A percentile compares a stretch with the other conserved stretches of the same genome.
These are phyloP conservation scores for Globisporangium orthogonon DNA, from an alignment of 352 stramenopile species.

Conservation along the genomic window DNA sequence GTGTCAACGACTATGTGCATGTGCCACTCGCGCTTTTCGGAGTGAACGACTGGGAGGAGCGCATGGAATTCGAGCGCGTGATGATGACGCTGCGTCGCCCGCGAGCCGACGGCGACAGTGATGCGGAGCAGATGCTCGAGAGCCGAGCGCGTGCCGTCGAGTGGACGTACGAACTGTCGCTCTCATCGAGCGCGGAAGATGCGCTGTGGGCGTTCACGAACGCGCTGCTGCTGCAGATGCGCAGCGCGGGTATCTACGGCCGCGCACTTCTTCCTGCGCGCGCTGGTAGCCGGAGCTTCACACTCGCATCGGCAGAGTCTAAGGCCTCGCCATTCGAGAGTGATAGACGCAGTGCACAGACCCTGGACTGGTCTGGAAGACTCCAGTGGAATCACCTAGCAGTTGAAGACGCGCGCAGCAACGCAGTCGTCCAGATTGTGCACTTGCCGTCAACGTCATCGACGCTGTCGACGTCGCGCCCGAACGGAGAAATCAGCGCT, in stretches of 20 bases:
- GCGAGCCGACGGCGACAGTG: not conserved
- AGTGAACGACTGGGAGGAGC: conserved; percentile 36
- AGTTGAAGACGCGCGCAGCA: conserved; percentile 3
- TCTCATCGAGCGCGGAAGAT: conserved; percentile 25
- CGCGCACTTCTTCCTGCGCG: conserved; percentile 19
- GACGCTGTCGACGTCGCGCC: not conserved
- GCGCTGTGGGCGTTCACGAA: conserved; percentile 39
- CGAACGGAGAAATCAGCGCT: not conserved
- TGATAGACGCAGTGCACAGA: not conserved
- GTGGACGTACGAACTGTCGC: conserved; percentile 27
- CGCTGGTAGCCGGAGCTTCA: conserved; percentile 2
- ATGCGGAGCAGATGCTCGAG: conserved; percentile 18
- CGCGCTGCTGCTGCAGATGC: conserved; percentile 30
- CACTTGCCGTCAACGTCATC: conserved; percentile 11
- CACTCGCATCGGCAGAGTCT: conserved; percentile 9
- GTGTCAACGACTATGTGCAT: not conserved
- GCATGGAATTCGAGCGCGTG: conserved; percentile 39
- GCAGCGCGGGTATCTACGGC: conserved; percentile 32
- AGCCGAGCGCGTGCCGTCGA: conserved; percentile 15
- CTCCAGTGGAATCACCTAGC: conserved; percentile 8
- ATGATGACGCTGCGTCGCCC: conserved; percentile 26
- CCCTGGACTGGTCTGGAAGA: conserved; percentile 10
- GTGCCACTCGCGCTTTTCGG: conserved; percentile 43
- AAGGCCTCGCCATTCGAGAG: not conserved
- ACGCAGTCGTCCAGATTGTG: conserved; percentile 15